Conservation (phyloP, 2,329 filamentous ascomycete species). For the Emericellopsis atlantica region DNA sequence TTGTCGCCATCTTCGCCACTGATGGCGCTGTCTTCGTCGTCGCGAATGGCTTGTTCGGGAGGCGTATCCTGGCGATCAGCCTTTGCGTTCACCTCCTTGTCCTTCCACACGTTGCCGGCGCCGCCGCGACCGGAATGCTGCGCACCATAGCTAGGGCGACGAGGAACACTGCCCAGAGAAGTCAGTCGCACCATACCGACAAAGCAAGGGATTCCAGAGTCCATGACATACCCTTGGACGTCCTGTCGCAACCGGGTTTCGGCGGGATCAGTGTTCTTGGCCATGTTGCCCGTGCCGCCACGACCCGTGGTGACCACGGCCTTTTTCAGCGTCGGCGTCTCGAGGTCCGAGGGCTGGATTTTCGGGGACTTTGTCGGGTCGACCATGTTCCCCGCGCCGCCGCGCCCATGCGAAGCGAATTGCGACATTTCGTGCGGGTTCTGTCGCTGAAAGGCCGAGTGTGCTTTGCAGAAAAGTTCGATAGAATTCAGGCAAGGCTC, state of each 20-base stretch:
- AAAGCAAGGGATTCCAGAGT: not conserved
- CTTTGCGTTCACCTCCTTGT: slow-evolving; percentile 25
- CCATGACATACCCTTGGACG: slow-evolving; percentile 50
- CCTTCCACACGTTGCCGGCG: slow-evolving; percentile 55
- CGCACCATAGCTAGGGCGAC: slow-evolving; percentile 43
- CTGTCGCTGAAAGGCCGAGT: too few relatives aligned
- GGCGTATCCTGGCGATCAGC: slow-evolving; percentile 11
- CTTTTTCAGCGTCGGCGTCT: slow-evolving; percentile 73
- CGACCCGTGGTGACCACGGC: slow-evolving; percentile 82
- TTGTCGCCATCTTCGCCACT: slow-evolving; percentile 6
- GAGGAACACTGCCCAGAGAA: slow-evolving; percentile 28
- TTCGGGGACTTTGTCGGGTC: slow-evolving; percentile 37
- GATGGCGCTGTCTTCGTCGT: slow-evolving; percentile 1
- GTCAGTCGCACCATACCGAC: slow-evolving; percentile 2
- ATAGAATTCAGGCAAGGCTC: too few relatives aligned
- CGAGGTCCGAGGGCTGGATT: slow-evolving; percentile 49
- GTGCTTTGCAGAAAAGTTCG: too few relatives aligned
- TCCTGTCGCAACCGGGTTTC: slow-evolving; percentile 75
- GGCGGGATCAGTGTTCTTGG: slow-evolving; percentile 54
- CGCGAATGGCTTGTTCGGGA: slow-evolving; percentile 17
- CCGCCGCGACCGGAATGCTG: slow-evolving; percentile 64
- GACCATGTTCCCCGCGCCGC: slow-evolving; percentile 66
- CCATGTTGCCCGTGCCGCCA: slow-evolving; percentile 83
- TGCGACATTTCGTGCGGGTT: not conserved
- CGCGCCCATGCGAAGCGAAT: slow-evolving; percentile 57